Percentiles rank a stretch among this genome's conserved stretches.
Conservation (phyloP, 1,284 basidiomycete genomes). For the Pseudozyma sp. region DNA sequence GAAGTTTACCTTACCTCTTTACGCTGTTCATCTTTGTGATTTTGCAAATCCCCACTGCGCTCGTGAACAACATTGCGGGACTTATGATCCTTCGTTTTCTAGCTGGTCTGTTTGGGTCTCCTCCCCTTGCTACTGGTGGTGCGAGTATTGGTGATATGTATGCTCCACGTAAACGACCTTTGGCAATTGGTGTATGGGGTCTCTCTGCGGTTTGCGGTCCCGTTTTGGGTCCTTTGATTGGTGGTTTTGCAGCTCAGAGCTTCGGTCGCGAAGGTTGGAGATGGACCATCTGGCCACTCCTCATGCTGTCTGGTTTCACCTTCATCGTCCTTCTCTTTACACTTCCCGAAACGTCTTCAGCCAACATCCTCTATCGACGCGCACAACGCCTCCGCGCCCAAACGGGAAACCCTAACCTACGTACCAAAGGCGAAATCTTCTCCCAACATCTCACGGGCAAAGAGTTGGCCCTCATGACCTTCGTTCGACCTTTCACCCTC, state of each 20-base stretch:
- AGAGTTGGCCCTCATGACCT: conserved; percentile 52
- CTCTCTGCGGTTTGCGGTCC: conserved; percentile 50
- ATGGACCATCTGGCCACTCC: conserved; percentile 69
- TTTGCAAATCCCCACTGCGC: conserved; percentile 48
- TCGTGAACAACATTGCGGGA: conserved; percentile 38
- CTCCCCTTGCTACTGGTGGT: conserved; percentile 59
- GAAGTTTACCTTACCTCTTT: conserved; percentile 45
- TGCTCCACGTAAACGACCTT: conserved; percentile 17
- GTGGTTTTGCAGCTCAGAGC: conserved; percentile 49
- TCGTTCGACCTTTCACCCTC: conserved; percentile 61
- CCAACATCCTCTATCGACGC: conserved; percentile 68
- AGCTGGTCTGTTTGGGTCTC: conserved; percentile 55
- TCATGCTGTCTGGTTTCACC: conserved; percentile 66
- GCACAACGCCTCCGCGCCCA: conserved; percentile 67
- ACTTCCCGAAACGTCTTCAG: conserved; percentile 68
- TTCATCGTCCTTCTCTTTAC: conserved; percentile 57
- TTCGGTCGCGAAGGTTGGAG: conserved; percentile 45
- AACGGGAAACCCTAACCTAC: conserved; percentile 68
- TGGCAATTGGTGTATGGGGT: conserved; percentile 56
- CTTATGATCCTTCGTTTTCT: conserved; percentile 60
- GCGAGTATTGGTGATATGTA: conserved; percentile 58
- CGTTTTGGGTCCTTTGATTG: conserved; percentile 55
- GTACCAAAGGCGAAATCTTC: conserved; percentile 67
- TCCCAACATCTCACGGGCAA: conserved; percentile 37
- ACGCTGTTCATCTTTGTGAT: conserved; percentile 53